Conservation (phyloP, 2,329 filamentous ascomycete genomes). For the Colletotrichum costaricense region DNA sequence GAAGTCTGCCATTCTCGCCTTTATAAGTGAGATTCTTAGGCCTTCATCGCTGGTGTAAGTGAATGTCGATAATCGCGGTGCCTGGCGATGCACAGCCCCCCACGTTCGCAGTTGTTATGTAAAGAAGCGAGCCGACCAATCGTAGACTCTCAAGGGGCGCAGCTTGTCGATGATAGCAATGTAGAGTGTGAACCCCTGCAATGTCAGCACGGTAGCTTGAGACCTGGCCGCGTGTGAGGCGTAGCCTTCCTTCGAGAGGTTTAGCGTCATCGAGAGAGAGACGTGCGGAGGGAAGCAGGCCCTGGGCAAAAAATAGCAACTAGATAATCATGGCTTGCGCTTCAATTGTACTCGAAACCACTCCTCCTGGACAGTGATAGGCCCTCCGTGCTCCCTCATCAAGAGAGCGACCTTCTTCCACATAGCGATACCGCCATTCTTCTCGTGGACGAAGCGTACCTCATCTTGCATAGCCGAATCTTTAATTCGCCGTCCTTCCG, state of each 20-base stretch:
- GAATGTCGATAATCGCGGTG: not conserved
- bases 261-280: not conserved
- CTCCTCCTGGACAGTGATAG: conserved; percentile 10
- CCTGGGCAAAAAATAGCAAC: not conserved
- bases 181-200: not conserved
- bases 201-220: not conserved
- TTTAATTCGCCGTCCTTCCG: conserved; percentile 42
- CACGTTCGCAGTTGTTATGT: not conserved
- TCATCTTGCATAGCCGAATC: conserved; percentile 35
- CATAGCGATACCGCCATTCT: not conserved
- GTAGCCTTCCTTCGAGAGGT: not conserved
- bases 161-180: not conserved
- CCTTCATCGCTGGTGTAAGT: not conserved
- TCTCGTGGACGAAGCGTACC: not conserved
- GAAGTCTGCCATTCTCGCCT: not conserved
- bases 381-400: conserved; percentile 17
- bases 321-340: conserved; percentile 11
- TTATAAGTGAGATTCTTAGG: not conserved
- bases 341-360: conserved; percentile 12
- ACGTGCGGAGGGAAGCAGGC: no score
- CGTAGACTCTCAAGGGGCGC: not conserved
- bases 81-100: conserved; percentile 5
- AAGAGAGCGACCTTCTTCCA: conserved; percentile 18
- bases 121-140: conserved; percentile 9
- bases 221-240: not conserved